Evolutionary conservation across 495 filamentous ascomycete species (phyloP).

Genomic region (Cryomyces minteri): DNA sequence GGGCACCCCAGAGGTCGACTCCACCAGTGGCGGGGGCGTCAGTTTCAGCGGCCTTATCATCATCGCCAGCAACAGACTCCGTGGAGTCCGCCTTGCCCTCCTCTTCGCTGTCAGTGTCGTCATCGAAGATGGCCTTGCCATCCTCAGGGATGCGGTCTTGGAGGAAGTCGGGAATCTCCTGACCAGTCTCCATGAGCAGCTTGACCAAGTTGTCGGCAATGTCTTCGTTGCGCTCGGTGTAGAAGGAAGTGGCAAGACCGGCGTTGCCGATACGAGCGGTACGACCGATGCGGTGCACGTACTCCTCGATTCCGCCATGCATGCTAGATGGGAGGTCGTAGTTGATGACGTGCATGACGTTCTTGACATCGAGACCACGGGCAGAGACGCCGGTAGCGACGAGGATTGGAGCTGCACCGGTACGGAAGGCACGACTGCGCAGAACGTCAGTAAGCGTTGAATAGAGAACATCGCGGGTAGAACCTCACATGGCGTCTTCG

Average conservation of each 20-base stretch:
- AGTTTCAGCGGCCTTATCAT: not conserved
- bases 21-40: not conserved
- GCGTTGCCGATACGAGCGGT: slow-evolving; percentile 85
- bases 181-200: slow-evolving; percentile 58
- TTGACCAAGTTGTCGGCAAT: slow-evolving; percentile 55
- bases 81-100: not conserved
- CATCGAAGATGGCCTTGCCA: slow-evolving; percentile 11
- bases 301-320: slow-evolving; percentile 83
- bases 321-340: slow-evolving; percentile 55
- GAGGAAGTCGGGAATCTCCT: slow-evolving; percentile 70
- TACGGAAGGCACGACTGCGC: slow-evolving; percentile 56
- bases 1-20: too few relatives aligned
- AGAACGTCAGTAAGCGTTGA: slow-evolving; percentile 7
- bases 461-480: not conserved
- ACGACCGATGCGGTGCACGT: slow-evolving; percentile 87
- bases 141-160: slow-evolving; percentile 37
- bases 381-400: slow-evolving; percentile 71
- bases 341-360: slow-evolving; percentile 84
- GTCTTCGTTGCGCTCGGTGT: slow-evolving; percentile 48
- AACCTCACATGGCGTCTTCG: slow-evolving; percentile 68
- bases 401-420: slow-evolving; percentile 54
- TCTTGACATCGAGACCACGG: slow-evolving; percentile 78
- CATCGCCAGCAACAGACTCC: not conserved
- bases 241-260: slow-evolving; percentile 80
- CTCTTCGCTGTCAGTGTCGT: slow-evolving; percentile 8